Evolutionary conservation across 2,329 filamentous ascomycete species (phyloP), one percentile per base, ranked within the genome.

Genomic region (Colletotrichum sp.): DNA sequence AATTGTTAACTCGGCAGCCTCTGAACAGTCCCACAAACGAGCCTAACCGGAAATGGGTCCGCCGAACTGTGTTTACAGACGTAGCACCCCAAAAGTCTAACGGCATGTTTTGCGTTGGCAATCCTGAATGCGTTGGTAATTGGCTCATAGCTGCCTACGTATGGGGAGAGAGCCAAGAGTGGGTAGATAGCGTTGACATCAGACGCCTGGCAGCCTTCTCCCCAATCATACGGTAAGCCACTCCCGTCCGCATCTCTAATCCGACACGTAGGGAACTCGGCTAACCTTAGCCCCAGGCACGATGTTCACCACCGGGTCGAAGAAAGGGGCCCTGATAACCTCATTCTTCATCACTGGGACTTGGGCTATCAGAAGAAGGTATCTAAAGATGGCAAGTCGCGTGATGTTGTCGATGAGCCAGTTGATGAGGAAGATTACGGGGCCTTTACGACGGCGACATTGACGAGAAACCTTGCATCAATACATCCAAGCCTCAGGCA

Each of bases 1-100:
- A 21, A 2, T 5, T 6, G 0, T 13, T 12, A 8, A 1, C 1
- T 1, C 43, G 10, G 0, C 43, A 52, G n/a, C 43, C 43, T 21
- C 43, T 21, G n/a, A 21, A 52, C 0, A 52, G 10, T 13, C 43
- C 43, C n/a, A 52, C 43, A 1, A 0, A 52, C 43, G 12, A 24
- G n/a, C 10, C 10, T 21, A 0, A 21, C n/a, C 43, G 8, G 43
- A 52, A 52, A 52, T 52, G 43, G n/a, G 43, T 1, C 43, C 43
- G 43, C 43, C 43, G 43, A 8, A 3, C 0, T 13, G n/a, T 52
- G 43, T 52, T 52, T n/a, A 13, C 43, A 52, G n/a, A 52, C n/a
- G 16, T 52, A 52, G n/a, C n/a, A 52, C 10, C 43, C 43, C 38
- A 43, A 6, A 0, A 12, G 1, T 21, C 38, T 48, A 0, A 6